Evolutionary conservation across 202 grass and related monocot species (phyloP), one percentile per base, ranked within the genome.

Genomic region (Carex arenaria): DNA sequence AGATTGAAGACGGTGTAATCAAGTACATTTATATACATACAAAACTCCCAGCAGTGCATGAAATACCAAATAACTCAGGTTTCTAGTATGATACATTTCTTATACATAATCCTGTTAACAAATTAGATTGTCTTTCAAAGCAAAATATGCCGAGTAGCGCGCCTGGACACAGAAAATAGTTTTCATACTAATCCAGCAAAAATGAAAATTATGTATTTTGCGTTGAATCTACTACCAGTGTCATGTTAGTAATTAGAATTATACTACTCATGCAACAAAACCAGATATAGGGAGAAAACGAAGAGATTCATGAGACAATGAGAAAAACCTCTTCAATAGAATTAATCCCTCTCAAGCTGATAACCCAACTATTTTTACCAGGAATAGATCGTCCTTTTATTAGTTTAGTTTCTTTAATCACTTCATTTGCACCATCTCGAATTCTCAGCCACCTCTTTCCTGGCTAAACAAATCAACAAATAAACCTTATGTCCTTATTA

Each of bases 281-380:
- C 12, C 47, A 22, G 0, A 51, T 0, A 0, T 10, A 82, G 68
- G 73, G 15, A 63, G 20, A 61, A 78, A 72, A 84, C 8, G 5
- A 77, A 63, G n/a, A 32, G 10, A 56, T 12, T 43, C 1, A 70
- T 13, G 72, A 64, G 56, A 57, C 56, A 79, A 20, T 61, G 78
- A 65, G 34, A 42, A 82, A 72, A 18, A 99, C 96, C 91, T 96
- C 84, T 66, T 99, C 91, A 82, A 94, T 7, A 19, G 87, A 85
- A 28, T 89, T 36, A 28, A 99, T 38, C 20, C 96, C 96, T 67
- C 86, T 82, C 63, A 99, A 99, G 82, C 67, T 87, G 42, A 99
- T 54, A 80, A 99, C 87, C 96, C 96, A 99, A 52, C 85, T 81
- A 77, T 96, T 95, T 90, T 99, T 88, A 55, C 93, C 93, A 0